These are phyloP conservation scores for Candida mattraensis DNA, from an alignment of 805 yeast genomes.

Conservation along the genomic window DNA sequence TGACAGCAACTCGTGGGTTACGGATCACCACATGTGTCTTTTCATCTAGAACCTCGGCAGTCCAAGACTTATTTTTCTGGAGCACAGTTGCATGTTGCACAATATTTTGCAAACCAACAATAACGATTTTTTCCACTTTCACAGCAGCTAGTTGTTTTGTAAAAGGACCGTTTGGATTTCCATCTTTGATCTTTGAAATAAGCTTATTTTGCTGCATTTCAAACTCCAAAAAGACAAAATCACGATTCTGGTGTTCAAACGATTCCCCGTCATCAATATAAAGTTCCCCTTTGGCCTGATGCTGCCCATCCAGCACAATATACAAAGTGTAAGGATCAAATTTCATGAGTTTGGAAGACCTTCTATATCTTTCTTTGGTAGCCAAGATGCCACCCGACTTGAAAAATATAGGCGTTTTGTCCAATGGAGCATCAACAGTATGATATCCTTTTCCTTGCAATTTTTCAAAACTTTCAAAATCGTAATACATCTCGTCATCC, in stretches of 20 bases:
- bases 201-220: constrained; percentile 36
- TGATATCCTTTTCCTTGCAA: constrained; percentile 40
- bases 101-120: constrained; percentile 39
- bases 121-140: constrained; percentile 53
- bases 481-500: constrained; percentile 55
- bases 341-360: constrained; percentile 74
- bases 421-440: constrained; percentile 45
- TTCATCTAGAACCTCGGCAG: constrained; percentile 28
- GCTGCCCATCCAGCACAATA: constrained; percentile 52
- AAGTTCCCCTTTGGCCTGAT: constrained; percentile 48
- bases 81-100: constrained; percentile 30
- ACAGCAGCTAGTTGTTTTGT: constrained; percentile 33
- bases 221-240: constrained; percentile 46
- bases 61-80: constrained; percentile 42
- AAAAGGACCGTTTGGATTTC: constrained; percentile 16
- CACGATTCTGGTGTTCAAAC: constrained; percentile 54
- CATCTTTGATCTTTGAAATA: constrained; percentile 27
- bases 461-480: constrained; percentile 40
- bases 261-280: constrained; percentile 88
- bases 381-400: constrained; percentile 79
- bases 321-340: constrained; percentile 80
- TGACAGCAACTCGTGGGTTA: constrained; percentile 50
- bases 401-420: constrained; percentile 66
- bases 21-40: constrained; percentile 35
- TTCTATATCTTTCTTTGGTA: constrained; percentile 70